Base-by-base conservation (phyloP, 78 protist species). In the Dictyostelium citrinum region DNA sequence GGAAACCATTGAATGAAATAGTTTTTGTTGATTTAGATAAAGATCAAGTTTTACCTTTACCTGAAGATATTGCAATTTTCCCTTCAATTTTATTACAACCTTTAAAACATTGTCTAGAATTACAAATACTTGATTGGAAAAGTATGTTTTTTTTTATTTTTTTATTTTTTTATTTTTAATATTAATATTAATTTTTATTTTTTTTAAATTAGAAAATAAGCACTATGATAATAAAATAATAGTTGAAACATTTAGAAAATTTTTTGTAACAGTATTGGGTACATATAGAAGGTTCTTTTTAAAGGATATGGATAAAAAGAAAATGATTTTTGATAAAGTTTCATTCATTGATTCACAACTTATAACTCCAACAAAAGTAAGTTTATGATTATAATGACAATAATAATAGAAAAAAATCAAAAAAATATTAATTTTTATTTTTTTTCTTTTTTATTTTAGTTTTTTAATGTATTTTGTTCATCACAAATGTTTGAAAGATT, bases 401-500 rank as follows among this genome's bases (percentile, higher is more conserved):
- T 3, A 16, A 55, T 20, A 55, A 55, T 20, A 20, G 3, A 55
- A 55, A 55, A 55, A 55, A 55, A 55, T 5, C 1, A 49, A 16
- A 16, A 16, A 49, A 49, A 16, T 12, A 14, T 20, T 72, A 20
- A 14, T 72, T 31, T 22, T 7, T n/a, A 74, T 41, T 37, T 7
- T 39, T 17, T 10, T 72, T 72, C 0, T n/a, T 74, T n/a, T 77
- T 49, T n/a, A 39, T 39, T 81, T 31, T 49, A 88, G 93, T 88
- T 88, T 39, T 78, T 78, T 49, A 88, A 29, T 27, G 55, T 55
- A 88, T 88, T 88, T 68, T 88, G 93, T 78, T 58, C 93, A 46
- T 78, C 85, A 27, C 93, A 88, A 68, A 88, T 88, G 93, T 88
- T 88, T 88, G 93, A 88, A 67, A 76, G 93, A 88, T 88, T 88